These are phyloP conservation scores for Dysphania ambrosioides DNA, from an alignment of 148 eudicot genomes.

Conservation along the genomic window DNA sequence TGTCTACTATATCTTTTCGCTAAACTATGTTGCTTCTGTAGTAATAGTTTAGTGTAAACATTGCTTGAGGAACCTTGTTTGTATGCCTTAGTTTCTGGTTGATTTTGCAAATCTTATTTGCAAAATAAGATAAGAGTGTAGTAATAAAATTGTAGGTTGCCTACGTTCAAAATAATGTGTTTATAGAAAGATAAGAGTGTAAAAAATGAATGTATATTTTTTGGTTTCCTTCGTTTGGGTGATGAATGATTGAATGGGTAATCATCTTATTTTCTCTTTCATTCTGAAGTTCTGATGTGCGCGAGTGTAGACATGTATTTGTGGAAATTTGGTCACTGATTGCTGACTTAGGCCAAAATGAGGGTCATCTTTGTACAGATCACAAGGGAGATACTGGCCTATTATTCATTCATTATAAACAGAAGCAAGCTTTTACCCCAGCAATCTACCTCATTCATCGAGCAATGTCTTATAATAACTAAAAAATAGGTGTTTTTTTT, in stretches of 20 bases:
- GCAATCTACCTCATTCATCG: not conserved
- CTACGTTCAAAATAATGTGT: not conserved
- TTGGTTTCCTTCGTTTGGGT: not conserved
- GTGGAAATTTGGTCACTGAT: not conserved
- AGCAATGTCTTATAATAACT: not conserved
- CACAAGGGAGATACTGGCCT: not conserved
- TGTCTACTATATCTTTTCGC: not conserved
- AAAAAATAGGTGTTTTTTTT: not conserved
- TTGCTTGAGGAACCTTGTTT: not conserved
- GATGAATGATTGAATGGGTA: not conserved
- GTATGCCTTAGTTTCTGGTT: not conserved
- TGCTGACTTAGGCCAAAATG: not conserved
- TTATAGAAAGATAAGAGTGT: not conserved
- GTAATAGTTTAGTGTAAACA: not conserved
- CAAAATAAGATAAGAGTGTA: no score
- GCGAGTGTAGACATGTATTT: not conserved
- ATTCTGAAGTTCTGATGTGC: not conserved
- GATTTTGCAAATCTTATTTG: not conserved
- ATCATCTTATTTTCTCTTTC: not conserved
- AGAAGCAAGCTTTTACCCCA: not conserved
- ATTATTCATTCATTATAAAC: not conserved
- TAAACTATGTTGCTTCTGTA: not conserved
- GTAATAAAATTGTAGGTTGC: not conserved
- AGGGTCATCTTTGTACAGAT: not conserved
- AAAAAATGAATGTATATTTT: no score